These are phyloP conservation scores for Glutinoglossum americanum DNA, from an alignment of 495 filamentous ascomycete genomes.

Conservation along the genomic window DNA sequence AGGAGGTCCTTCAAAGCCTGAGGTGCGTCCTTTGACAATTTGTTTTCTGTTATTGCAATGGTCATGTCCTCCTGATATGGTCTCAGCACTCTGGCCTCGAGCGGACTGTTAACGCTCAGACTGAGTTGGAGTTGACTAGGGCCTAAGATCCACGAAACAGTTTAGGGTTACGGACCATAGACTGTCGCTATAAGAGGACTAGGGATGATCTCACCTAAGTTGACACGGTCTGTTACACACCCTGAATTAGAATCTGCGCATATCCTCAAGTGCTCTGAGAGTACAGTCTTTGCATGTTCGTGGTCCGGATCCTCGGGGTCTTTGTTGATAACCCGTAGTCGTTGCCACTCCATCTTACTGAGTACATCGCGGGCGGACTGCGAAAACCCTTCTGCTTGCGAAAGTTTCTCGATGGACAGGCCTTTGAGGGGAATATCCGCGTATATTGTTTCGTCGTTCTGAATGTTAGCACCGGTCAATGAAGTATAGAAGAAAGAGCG, in stretches of 20 bases:
- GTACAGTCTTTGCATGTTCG: neutral
- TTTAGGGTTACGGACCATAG: neutral
- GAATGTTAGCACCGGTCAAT: constrained; percentile 35
- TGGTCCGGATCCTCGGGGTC: constrained; percentile 10
- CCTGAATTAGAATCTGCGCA: constrained; percentile 43
- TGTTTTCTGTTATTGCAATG: constrained; percentile 41
- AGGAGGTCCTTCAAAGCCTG: constrained; percentile 33
- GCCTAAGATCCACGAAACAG: constrained; percentile 11
- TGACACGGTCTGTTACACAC: constrained; percentile 51
- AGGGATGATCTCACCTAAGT: constrained; percentile 26
- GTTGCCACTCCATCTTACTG: constrained; percentile 22
- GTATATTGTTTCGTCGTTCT: constrained; percentile 33
- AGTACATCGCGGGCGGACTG: constrained; percentile 12
- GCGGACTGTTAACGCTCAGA: constrained; percentile 34
- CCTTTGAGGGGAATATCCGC: constrained; percentile 38
- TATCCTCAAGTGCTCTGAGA: constrained; percentile 48
- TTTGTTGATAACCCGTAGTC: constrained; percentile 33
- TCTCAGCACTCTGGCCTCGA: constrained; percentile 39
- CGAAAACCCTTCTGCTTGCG: constrained; percentile 24
- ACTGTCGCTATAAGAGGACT: neutral
- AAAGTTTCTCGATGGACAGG: constrained; percentile 39
- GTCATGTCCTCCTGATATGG: constrained; percentile 46
- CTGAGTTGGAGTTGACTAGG: constrained; percentile 47
- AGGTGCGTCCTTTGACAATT: constrained; percentile 31
- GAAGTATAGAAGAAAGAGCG: constrained; percentile 42